Conservation (phyloP, 495 filamentous ascomycete genomes). For the Aspergillus steynii region DNA sequence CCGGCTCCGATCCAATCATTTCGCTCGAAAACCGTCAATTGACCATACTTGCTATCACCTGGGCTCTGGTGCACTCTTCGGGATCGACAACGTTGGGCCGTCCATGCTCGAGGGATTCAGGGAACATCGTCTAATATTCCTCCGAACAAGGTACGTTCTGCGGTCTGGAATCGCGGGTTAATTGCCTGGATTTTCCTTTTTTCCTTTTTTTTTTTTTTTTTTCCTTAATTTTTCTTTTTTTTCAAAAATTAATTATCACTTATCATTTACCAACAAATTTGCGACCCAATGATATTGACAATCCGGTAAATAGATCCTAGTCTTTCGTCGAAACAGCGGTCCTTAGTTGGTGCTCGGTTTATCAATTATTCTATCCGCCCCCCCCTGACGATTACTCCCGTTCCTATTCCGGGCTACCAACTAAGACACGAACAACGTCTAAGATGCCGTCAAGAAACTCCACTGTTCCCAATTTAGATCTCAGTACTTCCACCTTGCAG, state of each 20-base stretch:
- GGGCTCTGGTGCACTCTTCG: background rate
- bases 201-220: background rate
- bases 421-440: conserved; percentile 21
- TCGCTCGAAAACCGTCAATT: background rate
- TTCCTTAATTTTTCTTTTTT: background rate
- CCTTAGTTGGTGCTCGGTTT: conserved; percentile 3
- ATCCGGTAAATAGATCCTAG: background rate
- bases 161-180: background rate
- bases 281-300: background rate
- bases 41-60: background rate
- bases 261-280: background rate
- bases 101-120: background rate
- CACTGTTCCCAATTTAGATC: conserved; percentile 45
- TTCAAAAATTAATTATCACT: background rate
- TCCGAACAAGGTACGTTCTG: background rate
- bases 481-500: conserved; percentile 38
- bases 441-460: conserved; percentile 48
- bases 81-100: too few relatives aligned
- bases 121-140: background rate
- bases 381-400: background rate
- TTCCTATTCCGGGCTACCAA: conserved; percentile 4
- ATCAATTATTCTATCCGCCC: conserved; percentile 2
- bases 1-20: conserved; percentile 27
- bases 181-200: background rate
- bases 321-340: background rate